Percentiles rank a stretch among this genome's conserved stretches.
Conservation (phyloP, 108 stramenopile genomes). For the Craspedostauros australis region DNA sequence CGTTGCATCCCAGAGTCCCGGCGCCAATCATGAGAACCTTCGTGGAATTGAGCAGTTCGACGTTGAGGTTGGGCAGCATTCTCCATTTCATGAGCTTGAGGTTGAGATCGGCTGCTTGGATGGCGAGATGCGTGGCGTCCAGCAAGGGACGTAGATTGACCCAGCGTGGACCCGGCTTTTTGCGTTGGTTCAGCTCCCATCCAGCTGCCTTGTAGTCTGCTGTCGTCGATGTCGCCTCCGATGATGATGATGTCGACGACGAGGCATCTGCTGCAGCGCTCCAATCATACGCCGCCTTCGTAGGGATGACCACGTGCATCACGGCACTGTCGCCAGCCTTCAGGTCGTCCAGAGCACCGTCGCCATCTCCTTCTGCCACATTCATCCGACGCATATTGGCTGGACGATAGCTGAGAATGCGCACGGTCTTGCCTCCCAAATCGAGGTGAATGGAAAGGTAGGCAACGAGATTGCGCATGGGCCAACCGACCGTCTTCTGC, state of each 20-base stretch:
- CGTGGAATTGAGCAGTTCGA: slow-evolving; percentile 58
- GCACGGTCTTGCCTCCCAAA: slow-evolving; percentile 43
- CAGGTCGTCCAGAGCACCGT: not conserved
- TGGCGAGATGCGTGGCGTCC: slow-evolving; percentile 68
- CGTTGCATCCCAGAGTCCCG: slow-evolving; percentile 96
- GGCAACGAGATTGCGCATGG: slow-evolving; percentile 72
- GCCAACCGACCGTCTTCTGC: slow-evolving; percentile 61
- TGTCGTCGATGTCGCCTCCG: not conserved
- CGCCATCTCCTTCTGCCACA: slow-evolving; percentile 3
- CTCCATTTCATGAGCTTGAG: slow-evolving; percentile 98
- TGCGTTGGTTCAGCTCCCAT: slow-evolving; percentile 75
- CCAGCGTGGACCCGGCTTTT: slow-evolving; percentile 74
- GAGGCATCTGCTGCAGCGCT: not conserved
- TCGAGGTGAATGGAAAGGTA: slow-evolving; percentile 56
- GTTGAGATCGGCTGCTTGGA: slow-evolving; percentile 92
- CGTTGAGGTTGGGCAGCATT: slow-evolving; percentile 83
- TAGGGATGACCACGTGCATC: slow-evolving; percentile 46
- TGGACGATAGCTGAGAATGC: slow-evolving; percentile 57
- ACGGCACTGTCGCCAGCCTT: slow-evolving; percentile 35
- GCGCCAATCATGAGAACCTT: slow-evolving; percentile 92
- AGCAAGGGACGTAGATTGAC: slow-evolving; percentile 74
- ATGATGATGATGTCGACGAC: slow-evolving; percentile 7
- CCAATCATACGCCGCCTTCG: slow-evolving; percentile 47
- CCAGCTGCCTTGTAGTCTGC: slow-evolving; percentile 53
- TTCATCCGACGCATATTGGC: slow-evolving; percentile 39